Evolutionary conservation across 176 grass and related monocot genomes (phyloP).

Genomic region (Musa schizocarpa): DNA sequence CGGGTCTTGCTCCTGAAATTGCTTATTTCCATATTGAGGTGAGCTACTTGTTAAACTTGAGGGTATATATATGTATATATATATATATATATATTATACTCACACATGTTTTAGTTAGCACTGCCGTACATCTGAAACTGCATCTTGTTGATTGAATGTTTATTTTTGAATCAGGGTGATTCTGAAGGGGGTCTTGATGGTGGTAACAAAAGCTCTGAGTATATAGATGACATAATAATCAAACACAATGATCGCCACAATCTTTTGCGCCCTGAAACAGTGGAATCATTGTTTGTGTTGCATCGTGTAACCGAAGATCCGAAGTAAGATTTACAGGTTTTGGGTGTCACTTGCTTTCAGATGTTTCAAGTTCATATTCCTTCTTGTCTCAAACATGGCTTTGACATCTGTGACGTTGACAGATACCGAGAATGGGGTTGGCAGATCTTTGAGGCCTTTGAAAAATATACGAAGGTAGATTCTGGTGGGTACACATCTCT

Average conservation of each 20-base stretch:
- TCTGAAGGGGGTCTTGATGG: conserved; percentile 58
- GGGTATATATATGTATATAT: not conserved
- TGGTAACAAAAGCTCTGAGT: conserved; percentile 81
- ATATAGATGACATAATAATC: conserved; percentile 76
- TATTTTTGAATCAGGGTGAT: conserved; percentile 46
- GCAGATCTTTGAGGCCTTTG: conserved; percentile 93
- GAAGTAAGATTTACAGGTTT: conserved; percentile 41
- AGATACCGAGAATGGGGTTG: conserved; percentile 99
- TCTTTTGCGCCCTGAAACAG: conserved; percentile 90
- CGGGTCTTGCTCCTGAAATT: conserved; percentile 95
- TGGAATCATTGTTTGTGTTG: conserved; percentile 92
- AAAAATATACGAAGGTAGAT: conserved; percentile 84
- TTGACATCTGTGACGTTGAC: conserved; percentile 12
- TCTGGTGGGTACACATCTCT: conserved; percentile 85
- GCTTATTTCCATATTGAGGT: conserved; percentile 92
- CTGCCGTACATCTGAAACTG: not conserved
- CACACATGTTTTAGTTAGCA: not conserved
- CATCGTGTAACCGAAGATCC: conserved; percentile 80
- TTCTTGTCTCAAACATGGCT: not conserved
- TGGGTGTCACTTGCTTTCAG: not conserved
- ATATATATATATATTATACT: not conserved
- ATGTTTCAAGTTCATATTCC: conserved; percentile 8
- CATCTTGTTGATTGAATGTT: conserved; percentile 1
- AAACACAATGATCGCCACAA: conserved; percentile 85
- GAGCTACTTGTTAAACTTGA: conserved; percentile 1